Conservation (phyloP, 2,329 filamentous ascomycete genomes). For the Xylaria sp. region DNA sequence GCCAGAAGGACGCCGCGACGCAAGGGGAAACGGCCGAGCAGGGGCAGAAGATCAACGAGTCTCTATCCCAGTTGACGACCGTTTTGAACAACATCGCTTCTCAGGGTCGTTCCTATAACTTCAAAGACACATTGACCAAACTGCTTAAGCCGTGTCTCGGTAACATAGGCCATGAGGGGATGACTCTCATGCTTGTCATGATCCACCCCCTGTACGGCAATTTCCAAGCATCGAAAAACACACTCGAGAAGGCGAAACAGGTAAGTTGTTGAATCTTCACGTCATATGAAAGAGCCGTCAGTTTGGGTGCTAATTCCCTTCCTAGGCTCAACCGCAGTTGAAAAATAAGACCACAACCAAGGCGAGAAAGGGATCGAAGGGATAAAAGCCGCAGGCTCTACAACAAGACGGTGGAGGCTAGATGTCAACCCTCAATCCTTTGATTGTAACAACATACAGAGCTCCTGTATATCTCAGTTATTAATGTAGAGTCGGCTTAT, state of each 20-base stretch:
- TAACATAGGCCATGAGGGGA: constrained; percentile 16
- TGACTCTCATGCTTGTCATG: constrained; percentile 37
- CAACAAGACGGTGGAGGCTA: too few species aligned
- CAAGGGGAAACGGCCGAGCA: constrained; percentile 21
- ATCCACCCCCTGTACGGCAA: constrained; percentile 27
- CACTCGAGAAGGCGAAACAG: constrained; percentile 16
- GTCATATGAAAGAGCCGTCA: background rate
- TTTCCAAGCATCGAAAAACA: constrained; percentile 19
- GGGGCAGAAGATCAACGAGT: constrained; percentile 30
- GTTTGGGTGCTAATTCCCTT: background rate
- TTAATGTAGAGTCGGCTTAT: too few species aligned
- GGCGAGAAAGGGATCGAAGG: too few species aligned
- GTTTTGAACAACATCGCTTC: constrained; percentile 22
- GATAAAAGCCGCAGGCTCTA: too few species aligned
- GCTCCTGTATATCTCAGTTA: too few species aligned
- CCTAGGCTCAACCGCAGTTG: background rate
- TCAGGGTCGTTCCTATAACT: constrained; percentile 14
- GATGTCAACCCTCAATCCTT: too few species aligned
- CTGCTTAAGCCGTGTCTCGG: constrained; percentile 29
- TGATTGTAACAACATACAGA: too few species aligned
- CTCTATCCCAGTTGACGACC: constrained; percentile 18
- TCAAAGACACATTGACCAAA: constrained; percentile 24
- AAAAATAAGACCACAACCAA: too few species aligned
- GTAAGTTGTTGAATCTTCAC: constrained; percentile 10
- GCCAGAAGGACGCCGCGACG: constrained; percentile 16